Evolutionary conservation across 1,284 basidiomycete species (phyloP), one percentile per base, ranked within the genome.

Genomic region (Apiotrichum porosum): DNA sequence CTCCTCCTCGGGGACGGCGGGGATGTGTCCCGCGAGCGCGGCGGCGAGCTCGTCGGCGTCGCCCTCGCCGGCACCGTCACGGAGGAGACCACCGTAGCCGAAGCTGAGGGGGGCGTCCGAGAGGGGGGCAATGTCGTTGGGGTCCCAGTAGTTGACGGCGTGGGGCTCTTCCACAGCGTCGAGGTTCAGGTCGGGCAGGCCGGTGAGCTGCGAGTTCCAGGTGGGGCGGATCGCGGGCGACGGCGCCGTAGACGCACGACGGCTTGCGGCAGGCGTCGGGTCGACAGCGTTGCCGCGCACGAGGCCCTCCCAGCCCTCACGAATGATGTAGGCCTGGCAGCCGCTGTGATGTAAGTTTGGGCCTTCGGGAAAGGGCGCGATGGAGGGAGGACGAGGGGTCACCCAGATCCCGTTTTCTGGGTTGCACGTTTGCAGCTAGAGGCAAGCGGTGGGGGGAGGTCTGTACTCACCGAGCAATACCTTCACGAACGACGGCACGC

Each of bases 261-360:
- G 57, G 14, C 63, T 65, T 3, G 60, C 42, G 14, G 61, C 53
- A 3, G 65, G 62, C 18, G 68, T 65, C 37, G 66, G 62, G 22
- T 65, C 68, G 37, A 56, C 44, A 13, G 63, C 63, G 66, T 81
- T 82, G 28, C 81, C 81, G 44, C 75, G 69, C 18, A 82, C 79
- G 46, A 98, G 84, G 37, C 94, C 94, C 72, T 97, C 92, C 78
- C 95, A 98, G 35, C 94, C 94, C 76, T 98, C 95, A 35, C 94
- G 86, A 50, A 95, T 88, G 57, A 95, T 84, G 79, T 83, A 95
- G 13, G 87, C 83, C 68, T 95, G 86, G 71, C 89, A 95, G 36
- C 90, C 91, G 73, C 91, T 91, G 66, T 31, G 33, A 22, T 23
- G 41, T 42, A 30, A 42, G 41, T 23, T 14, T 28, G 26, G 26